Conservation (phyloP, 352 stramenopile genomes). For the Globisporangium solare region DNA sequence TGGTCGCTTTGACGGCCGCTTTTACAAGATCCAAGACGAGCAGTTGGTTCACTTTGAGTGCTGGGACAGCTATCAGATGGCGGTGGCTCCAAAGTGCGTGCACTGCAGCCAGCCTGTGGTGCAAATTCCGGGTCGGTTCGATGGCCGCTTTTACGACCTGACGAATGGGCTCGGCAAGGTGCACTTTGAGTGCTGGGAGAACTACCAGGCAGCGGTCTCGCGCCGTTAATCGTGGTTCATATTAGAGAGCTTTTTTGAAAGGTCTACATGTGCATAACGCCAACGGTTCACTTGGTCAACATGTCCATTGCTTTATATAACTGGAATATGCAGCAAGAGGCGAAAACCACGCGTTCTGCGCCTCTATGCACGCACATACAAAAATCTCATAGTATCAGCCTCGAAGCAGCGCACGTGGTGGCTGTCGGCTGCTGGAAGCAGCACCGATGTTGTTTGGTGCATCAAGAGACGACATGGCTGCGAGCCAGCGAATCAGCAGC, state of each 20-base stretch:
- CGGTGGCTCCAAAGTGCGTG: constrained; percentile 70
- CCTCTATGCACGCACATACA: neutral
- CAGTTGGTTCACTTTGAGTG: constrained; percentile 83
- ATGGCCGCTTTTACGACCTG: constrained; percentile 83
- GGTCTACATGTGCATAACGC: neutral
- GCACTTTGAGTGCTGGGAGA: constrained; percentile 85
- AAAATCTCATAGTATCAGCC: neutral
- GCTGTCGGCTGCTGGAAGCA: neutral
- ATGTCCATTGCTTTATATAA: too few relatives aligned
- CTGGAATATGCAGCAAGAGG: too few relatives aligned
- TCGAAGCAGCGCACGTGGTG: constrained; percentile 1
- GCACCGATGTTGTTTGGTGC: constrained; percentile 2
- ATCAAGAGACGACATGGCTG: constrained; percentile 51
- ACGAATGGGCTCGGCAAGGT: constrained; percentile 73
- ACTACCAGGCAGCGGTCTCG: constrained; percentile 34
- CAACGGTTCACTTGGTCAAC: neutral
- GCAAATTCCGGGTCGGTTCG: constrained; percentile 65
- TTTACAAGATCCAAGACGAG: constrained; percentile 77
- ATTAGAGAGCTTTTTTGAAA: neutral
- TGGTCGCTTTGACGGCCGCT: constrained; percentile 71
- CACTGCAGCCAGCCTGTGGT: constrained; percentile 72
- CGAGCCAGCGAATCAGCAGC: constrained; percentile 56
- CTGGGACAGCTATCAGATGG: constrained; percentile 76
- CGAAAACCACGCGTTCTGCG: neutral
- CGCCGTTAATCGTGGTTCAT: neutral